phyloP scores from a whole-genome alignment of 805 yeast species.

The Nakazawaea ambrosiae region DNA sequence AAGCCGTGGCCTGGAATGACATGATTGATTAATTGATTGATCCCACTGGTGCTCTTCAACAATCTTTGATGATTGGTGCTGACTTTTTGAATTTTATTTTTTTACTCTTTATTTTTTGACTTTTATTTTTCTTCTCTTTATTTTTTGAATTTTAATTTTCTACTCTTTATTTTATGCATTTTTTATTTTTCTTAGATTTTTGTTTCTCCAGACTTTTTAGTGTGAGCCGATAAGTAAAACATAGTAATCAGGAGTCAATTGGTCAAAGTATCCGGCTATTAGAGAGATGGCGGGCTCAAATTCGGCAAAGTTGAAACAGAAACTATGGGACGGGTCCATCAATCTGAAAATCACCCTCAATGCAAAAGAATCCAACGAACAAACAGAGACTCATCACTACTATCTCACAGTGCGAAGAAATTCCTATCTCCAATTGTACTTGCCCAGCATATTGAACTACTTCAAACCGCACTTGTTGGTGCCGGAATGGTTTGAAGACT shows the following conservation, averaged over 20 bases:
- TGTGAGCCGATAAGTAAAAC: too few relatives aligned
- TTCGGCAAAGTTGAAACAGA: conserved; percentile 11
- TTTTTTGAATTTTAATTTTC: background rate
- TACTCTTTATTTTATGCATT: background rate
- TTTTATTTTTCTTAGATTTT: background rate
- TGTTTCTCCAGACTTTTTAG: background rate
- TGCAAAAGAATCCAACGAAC: conserved; percentile 16
- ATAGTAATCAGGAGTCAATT: too few relatives aligned
- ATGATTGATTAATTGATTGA: background rate
- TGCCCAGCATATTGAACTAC: conserved; percentile 28
- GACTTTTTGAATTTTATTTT: background rate
- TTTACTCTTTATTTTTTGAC: background rate
- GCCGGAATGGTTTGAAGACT: conserved; percentile 12
- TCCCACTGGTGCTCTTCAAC: background rate
- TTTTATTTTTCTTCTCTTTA: background rate
- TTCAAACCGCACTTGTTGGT: conserved; percentile 26
- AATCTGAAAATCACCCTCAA: conserved; percentile 32
- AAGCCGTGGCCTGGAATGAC: conserved; percentile 52
- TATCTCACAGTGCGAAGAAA: conserved; percentile 30
- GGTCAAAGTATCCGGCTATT: too few relatives aligned
- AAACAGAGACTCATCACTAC: conserved; percentile 15
- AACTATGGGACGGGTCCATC: conserved; percentile 49
- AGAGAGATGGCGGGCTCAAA: too few relatives aligned
- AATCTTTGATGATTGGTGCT: background rate
- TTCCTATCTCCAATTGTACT: conserved; percentile 42